Percentiles rank a stretch among this genome's conserved stretches.
phyloP scores from a whole-genome alignment of 2,329 filamentous ascomycete genomes.

The Neocatenulostroma microsporum region DNA sequence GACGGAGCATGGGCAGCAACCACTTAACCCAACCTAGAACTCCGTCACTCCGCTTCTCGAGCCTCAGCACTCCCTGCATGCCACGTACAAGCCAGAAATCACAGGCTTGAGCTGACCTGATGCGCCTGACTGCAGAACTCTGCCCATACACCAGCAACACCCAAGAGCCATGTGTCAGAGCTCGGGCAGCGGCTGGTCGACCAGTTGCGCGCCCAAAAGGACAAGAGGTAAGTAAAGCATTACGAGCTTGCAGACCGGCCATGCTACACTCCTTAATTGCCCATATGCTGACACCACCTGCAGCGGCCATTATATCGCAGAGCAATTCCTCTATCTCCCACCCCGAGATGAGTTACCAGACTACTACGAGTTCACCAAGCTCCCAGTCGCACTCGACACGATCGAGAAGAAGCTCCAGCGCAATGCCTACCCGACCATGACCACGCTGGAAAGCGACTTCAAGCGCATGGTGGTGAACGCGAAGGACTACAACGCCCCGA shows the following conservation, averaged over 20 bases:
- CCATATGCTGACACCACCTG: too few species aligned
- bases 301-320: conserved; percentile 63
- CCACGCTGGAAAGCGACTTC: conserved; percentile 72
- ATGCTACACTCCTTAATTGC: too few species aligned
- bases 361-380: conserved; percentile 68
- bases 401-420: conserved; percentile 67
- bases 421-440: conserved; percentile 61
- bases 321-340: conserved; percentile 66
- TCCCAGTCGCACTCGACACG: conserved; percentile 70
- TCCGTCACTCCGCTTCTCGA: conserved; percentile 21
- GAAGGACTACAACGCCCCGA: conserved; percentile 72
- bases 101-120: conserved; percentile 12
- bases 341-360: conserved; percentile 48
- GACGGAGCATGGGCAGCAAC: conserved; percentile 12
- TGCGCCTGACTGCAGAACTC: conserved; percentile 22
- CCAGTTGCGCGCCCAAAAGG: conserved; percentile 65
- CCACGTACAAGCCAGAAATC: neutral
- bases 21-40: conserved; percentile 18
- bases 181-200: conserved; percentile 67
- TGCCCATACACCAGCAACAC: conserved; percentile 15
- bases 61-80: neutral
- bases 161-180: conserved; percentile 36
- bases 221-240: conserved; percentile 79
- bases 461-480: conserved; percentile 84
- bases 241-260: too few species aligned